Conservation (phyloP, 352 stramenopile genomes). For the Globisporangium uncinulatum region DNA sequence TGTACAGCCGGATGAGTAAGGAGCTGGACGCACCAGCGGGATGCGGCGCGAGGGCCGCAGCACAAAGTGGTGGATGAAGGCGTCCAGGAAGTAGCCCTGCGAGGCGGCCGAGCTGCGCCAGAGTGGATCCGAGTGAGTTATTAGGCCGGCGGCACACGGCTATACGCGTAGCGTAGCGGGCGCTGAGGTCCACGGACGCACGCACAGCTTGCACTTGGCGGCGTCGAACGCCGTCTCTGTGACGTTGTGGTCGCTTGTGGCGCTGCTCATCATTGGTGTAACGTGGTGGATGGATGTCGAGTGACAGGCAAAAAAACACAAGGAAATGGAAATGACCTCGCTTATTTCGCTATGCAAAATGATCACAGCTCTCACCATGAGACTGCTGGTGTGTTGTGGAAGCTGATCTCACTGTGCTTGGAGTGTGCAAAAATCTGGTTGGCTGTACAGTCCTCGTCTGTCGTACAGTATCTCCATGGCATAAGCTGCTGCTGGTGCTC, state of each 20-base stretch:
- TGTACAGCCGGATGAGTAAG: neutral
- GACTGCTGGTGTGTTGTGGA: no score
- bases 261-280: neutral
- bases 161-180: no score
- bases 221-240: conserved; percentile 73
- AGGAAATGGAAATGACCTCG: no score
- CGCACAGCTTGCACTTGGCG: conserved; percentile 73
- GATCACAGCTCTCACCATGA: no score
- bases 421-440: no score
- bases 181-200: neutral
- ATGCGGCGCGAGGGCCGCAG: conserved; percentile 58
- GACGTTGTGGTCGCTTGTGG: conserved; percentile 73
- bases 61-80: conserved; percentile 54
- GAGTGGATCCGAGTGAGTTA: neutral
- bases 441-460: no score
- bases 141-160: neutral
- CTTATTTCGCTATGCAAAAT: no score
- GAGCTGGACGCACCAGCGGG: conserved; percentile 33
- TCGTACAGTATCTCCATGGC: no score
- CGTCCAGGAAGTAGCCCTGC: conserved; percentile 54
- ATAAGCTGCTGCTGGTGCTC: no score
- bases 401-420: no score
- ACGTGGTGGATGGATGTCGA: neutral
- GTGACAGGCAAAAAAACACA: no score
- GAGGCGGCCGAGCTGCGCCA: conserved; percentile 47